Percentiles rank a stretch among this genome's conserved stretches.
Evolutionary conservation across 495 filamentous ascomycete genomes (phyloP).

Genomic region (Hypoxylon fuscum): DNA sequence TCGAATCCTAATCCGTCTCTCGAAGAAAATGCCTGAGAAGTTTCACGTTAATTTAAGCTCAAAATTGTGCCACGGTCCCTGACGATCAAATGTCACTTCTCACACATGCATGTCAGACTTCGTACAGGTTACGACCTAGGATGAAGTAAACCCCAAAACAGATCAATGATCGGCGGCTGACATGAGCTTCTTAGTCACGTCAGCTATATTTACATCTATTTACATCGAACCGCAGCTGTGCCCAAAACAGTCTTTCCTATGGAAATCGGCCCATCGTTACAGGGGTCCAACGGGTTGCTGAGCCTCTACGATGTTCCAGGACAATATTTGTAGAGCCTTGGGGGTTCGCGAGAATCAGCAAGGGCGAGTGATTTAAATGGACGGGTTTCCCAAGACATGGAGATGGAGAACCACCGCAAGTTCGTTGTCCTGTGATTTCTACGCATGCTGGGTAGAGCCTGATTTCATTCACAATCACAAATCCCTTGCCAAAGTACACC

Average conservation of each 20-base stretch:
- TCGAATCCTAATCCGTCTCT: no score
- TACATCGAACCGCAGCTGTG: no score
- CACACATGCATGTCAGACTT: neutral
- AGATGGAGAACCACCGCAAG: no score
- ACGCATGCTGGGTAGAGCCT: no score
- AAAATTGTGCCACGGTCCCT: no score
- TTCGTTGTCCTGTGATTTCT: no score
- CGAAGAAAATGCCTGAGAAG: no score
- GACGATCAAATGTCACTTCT: neutral
- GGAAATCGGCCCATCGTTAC: neutral
- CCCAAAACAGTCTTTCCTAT: no score
- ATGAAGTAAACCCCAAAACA: no score
- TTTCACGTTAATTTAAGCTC: neutral
- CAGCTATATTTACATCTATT: slow-evolving; percentile 21
- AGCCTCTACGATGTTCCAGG: neutral
- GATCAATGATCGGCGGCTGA: neutral
- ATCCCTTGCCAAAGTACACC: no score
- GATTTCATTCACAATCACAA: no score
- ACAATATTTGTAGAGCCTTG: neutral
- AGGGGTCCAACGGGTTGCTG: neutral
- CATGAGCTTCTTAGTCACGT: slow-evolving; percentile 19
- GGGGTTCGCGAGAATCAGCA: neutral
- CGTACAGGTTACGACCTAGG: no score
- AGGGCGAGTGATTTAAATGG: neutral
- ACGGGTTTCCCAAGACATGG: neutral